Evolutionary conservation across 2,329 filamentous ascomycete species (phyloP), one percentile per base, ranked within the genome.

Genomic region (Colletotrichum ledebouriae): DNA sequence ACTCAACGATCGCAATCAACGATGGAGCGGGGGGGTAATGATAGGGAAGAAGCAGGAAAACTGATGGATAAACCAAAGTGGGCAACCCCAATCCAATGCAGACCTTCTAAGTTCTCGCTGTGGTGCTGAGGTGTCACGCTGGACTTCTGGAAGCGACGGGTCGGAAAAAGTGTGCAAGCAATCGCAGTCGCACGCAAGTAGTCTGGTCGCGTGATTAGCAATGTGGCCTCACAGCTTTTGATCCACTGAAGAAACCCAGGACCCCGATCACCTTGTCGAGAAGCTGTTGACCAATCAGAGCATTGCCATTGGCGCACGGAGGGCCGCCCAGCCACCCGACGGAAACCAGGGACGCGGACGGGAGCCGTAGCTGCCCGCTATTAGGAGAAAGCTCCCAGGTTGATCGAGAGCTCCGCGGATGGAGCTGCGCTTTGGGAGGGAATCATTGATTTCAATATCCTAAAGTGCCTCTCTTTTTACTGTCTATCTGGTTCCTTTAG

Each of bases 1-100:
- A 44, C 53, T 63, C 50, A 59, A 46, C 75, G 80, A 82, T 83
- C 61, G 72, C 77, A 72, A 60, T 42, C 17, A 61, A 63, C 47
- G 56, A 61, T 41, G 34, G 46, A 46, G 37, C 29, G 42, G 29
- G 62, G 62, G 20, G 41, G 42, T 10, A 49, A 42, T 34, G 22
- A 34, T 39, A 25, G 25, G 49, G 39, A 33, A 29, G 63, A 53
- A 53, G 34, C 20, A 46, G 34, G 42, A 50, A 29, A 46, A 55
- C 49, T 37, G 56, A 49, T 55, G 41, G 50, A 47, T 9, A 61
- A 39, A 50, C 37, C 47, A 33, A 29, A 57, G 49, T 46, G 42
- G 60, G 49, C 13, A 52, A 34, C 42, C 20, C 49, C 63, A 46
- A 58, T 53, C 50, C 58, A 42, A 44, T 53, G 49, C 56, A 55